These are phyloP conservation scores for Pezicula carpinea DNA, from an alignment of 2,329 filamentous ascomycete species.

Conservation along the genomic window DNA sequence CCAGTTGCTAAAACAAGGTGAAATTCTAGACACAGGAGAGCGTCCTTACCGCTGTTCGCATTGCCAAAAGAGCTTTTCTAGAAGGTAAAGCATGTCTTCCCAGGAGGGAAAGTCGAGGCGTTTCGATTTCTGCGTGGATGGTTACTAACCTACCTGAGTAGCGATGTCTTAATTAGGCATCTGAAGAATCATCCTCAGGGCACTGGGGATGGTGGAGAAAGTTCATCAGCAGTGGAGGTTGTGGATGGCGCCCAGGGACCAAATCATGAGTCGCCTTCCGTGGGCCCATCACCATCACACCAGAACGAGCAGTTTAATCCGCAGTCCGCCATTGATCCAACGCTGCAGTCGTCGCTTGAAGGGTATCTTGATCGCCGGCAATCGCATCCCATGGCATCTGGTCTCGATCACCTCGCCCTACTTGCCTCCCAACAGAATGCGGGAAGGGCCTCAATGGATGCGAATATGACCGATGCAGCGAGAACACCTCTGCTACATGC, in stretches of 20 bases:
- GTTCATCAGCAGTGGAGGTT: conserved; percentile 14
- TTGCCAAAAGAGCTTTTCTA: conserved; percentile 49
- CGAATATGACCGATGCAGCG: conserved; percentile 12
- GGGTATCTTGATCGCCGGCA: conserved; percentile 9
- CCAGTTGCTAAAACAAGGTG: conserved; percentile 17
- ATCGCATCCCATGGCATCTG: conserved; percentile 15
- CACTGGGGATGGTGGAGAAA: conserved; percentile 12
- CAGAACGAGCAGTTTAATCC: conserved; percentile 6
- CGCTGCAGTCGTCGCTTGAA: conserved; percentile 10
- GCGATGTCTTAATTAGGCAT: conserved; percentile 23
- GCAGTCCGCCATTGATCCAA: conserved; percentile 19
- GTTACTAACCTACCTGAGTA: conserved; percentile 6
- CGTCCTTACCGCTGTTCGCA: conserved; percentile 48
- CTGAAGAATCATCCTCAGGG: conserved; percentile 20
- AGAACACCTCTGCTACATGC: conserved; percentile 9
- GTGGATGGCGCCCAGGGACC: conserved; percentile 10
- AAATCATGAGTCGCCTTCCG: neutral
- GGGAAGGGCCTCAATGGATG: conserved; percentile 15
- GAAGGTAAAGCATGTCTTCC: conserved; percentile 36
- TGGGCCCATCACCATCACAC: neutral
- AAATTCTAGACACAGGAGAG: conserved; percentile 45
- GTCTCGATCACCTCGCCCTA: conserved; percentile 17
- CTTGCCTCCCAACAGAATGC: conserved; percentile 18
- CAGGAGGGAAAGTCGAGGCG: conserved; percentile 8
- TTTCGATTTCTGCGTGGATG: conserved; percentile 14